Conservation (phyloP, 2,329 filamentous ascomycete genomes). For the Fusarium zealandicum region DNA sequence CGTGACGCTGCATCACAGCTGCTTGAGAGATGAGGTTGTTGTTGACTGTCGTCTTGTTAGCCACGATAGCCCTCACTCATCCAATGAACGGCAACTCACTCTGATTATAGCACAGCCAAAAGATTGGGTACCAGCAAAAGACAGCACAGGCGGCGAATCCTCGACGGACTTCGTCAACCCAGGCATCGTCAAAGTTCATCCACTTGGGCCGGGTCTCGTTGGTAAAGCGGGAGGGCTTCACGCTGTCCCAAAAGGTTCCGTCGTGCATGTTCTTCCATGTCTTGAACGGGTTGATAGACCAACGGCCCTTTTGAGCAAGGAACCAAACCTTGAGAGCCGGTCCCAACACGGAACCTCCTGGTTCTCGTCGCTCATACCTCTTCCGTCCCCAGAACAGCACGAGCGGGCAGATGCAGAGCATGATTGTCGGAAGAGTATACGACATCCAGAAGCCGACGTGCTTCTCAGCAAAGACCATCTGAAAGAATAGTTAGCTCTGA, state of each 20-base stretch:
- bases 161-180: constrained; percentile 77
- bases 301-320: constrained; percentile 71
- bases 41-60: constrained; percentile 51
- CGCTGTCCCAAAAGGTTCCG: constrained; percentile 69
- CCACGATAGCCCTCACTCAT: neutral
- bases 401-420: constrained; percentile 69
- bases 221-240: constrained; percentile 71
- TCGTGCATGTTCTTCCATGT: constrained; percentile 66
- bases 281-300: constrained; percentile 69
- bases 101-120: constrained; percentile 61
- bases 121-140: constrained; percentile 72
- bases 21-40: constrained; percentile 70
- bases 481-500: neutral
- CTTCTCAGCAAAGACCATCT: constrained; percentile 73
- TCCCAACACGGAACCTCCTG: constrained; percentile 71
- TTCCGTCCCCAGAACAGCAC: constrained; percentile 67
- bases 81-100: constrained; percentile 37
- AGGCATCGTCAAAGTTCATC: constrained; percentile 83
- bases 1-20: constrained; percentile 69
- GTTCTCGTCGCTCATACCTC: constrained; percentile 65
- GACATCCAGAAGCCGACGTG: constrained; percentile 79
- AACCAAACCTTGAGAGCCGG: constrained; percentile 68
- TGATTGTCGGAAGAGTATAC: constrained; percentile 70
- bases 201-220: constrained; percentile 63
- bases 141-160: constrained; percentile 73